Evolutionary conservation across 2,329 filamentous ascomycete genomes (phyloP), one percentile per base, ranked within the genome.

Genomic region (Botrytis aclada): DNA sequence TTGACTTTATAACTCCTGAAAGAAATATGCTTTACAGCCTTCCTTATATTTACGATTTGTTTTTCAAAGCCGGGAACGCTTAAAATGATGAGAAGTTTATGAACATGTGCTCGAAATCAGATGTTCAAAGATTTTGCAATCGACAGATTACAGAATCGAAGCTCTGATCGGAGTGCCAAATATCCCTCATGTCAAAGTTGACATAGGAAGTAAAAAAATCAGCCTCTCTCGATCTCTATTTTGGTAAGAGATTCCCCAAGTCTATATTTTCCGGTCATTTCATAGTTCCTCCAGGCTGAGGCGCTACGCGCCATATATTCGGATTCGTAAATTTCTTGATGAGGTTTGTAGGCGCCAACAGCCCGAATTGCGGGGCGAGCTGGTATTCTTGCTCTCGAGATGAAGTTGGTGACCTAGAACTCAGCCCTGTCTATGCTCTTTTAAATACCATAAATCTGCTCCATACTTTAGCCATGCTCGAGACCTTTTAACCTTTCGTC

Each of bases 391-490:
- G 10, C 18, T 45, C 12, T 58, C 7, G 7, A 32, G 14, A 71
- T 39, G 12, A 34, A 43, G 34, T 66, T 65, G 60, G 47, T 66
- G 62, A 16, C 22, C 62, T 22, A 29, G n/a, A 71, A 41, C 47
- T 58, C 16, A 43, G 41, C 39, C 51, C 18, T 34, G 22, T 25
- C 7, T 41, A 41, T 54, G 41, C 34, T 65, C 39, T 72, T 22
- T 60, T 66, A 60, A 54, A 51, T 22, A 37, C 29, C 22, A n/a
- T 12, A 34, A 34, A 47, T 25, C 51, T 67, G 70, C 70, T 72
- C 62, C 51, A 60, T 71, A 34, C 47, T 71, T 41, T 66, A 47
- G 62, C 39, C 62, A 67, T 66, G 29, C 47, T 66, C 56, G 34
- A 25, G 47, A 60, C 70, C 39, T 60, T 60, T 25, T 56, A 41